Evolutionary conservation across 1,284 basidiomycete species (phyloP).

Genomic region (Pseudozyma tsukubaensis): DNA sequence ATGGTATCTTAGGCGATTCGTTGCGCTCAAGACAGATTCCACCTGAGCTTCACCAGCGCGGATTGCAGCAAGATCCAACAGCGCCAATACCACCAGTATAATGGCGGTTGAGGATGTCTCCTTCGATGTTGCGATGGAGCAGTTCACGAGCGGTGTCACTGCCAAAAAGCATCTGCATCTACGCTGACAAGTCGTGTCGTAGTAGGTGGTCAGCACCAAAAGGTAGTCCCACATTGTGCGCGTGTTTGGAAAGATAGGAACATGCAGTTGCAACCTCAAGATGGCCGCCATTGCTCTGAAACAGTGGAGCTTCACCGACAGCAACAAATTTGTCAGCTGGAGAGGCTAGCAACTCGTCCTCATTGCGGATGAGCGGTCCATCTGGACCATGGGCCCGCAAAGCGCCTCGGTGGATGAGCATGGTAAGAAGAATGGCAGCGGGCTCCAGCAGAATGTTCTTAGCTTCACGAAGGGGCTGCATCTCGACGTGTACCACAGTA

Average conservation of each 20-base stretch:
- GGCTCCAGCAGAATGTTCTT: constrained; percentile 5
- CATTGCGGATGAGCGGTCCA: constrained; percentile 2
- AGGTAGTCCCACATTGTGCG: background rate
- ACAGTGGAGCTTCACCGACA: constrained; percentile 1
- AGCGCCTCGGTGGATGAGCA: background rate
- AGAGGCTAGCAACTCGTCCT: background rate
- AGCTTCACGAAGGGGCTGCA: background rate
- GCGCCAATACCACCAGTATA: background rate
- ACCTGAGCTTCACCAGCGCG: too few species aligned
- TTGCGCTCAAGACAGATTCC: too few species aligned
- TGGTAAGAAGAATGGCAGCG: background rate
- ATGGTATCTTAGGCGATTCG: too few species aligned
- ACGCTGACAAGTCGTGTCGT: background rate
- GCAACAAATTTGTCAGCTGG: background rate
- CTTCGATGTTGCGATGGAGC: background rate
- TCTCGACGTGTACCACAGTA: background rate
- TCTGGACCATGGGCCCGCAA: constrained; percentile 8
- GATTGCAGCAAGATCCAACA: too few species aligned
- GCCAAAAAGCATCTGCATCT: background rate
- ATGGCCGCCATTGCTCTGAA: background rate
- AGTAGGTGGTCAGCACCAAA: constrained; percentile 6
- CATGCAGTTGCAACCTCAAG: background rate
- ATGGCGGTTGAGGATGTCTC: background rate
- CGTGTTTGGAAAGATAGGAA: background rate
- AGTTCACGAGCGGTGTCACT: background rate